These are phyloP conservation scores for Neopestalotiopsis rosae DNA, from an alignment of 2,329 filamentous ascomycete genomes.

Conservation along the genomic window DNA sequence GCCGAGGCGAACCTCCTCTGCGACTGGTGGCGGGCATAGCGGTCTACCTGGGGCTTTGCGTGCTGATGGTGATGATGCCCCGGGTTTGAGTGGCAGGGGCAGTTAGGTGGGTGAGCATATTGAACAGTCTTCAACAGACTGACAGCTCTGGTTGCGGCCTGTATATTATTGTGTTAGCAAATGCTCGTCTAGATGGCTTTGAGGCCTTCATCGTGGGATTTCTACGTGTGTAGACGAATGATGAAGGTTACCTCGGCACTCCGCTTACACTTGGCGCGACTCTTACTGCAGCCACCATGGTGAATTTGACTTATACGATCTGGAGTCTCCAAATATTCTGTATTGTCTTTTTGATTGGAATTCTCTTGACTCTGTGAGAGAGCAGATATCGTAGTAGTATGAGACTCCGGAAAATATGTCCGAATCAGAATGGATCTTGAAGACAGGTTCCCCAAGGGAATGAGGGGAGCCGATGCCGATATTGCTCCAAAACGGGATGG, in stretches of 20 bases:
- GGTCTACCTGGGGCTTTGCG: constrained; percentile 55
- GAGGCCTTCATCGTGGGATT: too few relatives aligned
- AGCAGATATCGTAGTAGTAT: neutral
- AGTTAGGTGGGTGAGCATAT: constrained; percentile 84
- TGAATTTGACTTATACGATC: neutral
- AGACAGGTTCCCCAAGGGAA: neutral
- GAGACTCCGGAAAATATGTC: neutral
- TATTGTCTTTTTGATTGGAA: neutral
- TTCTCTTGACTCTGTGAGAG: neutral
- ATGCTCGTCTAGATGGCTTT: neutral
- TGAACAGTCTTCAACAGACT: constrained; percentile 88
- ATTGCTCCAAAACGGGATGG: neutral
- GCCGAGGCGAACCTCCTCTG: constrained; percentile 74
- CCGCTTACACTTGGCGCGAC: constrained; percentile 41
- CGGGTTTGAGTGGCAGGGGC: constrained; percentile 92
- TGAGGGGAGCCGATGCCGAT: neutral
- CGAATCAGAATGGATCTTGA: neutral
- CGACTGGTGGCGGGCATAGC: constrained; percentile 47
- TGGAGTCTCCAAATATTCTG: neutral
- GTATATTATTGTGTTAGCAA: neutral
- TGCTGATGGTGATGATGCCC: constrained; percentile 71
- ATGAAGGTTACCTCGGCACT: too few relatives aligned
- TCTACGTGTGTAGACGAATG: too few relatives aligned
- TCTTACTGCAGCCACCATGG: constrained; percentile 39
- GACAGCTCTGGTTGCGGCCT: constrained; percentile 69